A percentile compares a stretch with the other conserved stretches of the same genome.
Evolutionary conservation across 2,329 filamentous ascomycete species (phyloP).

Genomic region (Shiraia sp.): DNA sequence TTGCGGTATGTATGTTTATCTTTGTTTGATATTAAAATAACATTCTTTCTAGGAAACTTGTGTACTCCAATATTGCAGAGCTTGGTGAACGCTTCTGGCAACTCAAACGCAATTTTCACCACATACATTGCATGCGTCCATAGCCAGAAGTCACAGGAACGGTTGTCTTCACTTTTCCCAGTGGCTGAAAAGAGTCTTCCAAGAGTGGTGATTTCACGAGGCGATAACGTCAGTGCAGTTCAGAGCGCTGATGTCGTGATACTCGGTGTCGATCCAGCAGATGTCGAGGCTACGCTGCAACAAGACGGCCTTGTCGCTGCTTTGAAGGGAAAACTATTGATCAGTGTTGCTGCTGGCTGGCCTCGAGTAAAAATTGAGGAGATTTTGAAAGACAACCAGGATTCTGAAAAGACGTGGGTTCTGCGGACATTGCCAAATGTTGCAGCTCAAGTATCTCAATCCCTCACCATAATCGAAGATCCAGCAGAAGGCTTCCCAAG

Average conservation of each 20-base stretch:
- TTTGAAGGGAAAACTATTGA: constrained; percentile 52
- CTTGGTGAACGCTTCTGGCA: constrained; percentile 26
- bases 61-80: constrained; percentile 45
- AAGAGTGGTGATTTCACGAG: constrained; percentile 39
- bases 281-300: constrained; percentile 46
- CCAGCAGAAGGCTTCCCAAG: constrained; percentile 20
- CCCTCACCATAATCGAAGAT: constrained; percentile 42
- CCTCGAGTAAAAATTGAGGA: constrained; percentile 31
- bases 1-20: constrained; percentile 23
- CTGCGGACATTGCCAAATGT: constrained; percentile 53
- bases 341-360: constrained; percentile 59
- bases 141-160: constrained; percentile 43
- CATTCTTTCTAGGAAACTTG: constrained; percentile 40
- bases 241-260: constrained; percentile 49
- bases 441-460: constrained; percentile 50
- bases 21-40: neutral
- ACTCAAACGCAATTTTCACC: constrained; percentile 23
- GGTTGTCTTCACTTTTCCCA: constrained; percentile 40
- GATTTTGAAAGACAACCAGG: constrained; percentile 16
- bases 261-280: constrained; percentile 53
- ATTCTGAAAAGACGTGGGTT: constrained; percentile 33
- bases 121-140: constrained; percentile 50
- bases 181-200: constrained; percentile 20
- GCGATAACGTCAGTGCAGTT: constrained; percentile 43
- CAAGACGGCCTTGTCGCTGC: constrained; percentile 46